Evolutionary conservation across 305 asterid species (phyloP).

Genomic region (Fraxinus velutina): DNA sequence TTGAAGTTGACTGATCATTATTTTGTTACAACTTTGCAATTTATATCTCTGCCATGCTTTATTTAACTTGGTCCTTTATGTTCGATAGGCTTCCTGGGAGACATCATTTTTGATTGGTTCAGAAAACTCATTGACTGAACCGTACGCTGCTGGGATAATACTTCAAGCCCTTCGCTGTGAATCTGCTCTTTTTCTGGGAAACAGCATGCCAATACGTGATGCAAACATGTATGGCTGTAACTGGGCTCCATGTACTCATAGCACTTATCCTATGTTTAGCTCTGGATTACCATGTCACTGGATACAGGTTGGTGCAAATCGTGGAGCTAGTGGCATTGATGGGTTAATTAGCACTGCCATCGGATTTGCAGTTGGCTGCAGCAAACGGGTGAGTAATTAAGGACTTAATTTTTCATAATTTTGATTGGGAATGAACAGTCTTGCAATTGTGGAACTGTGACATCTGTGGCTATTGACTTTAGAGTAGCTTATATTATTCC

Average conservation of each 20-base stretch:
- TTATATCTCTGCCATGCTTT: constrained; percentile 8
- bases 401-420: constrained; percentile 7
- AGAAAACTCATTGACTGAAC: constrained; percentile 78
- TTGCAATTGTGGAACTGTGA: not conserved
- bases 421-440: not conserved
- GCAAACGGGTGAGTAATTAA: constrained; percentile 64
- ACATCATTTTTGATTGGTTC: constrained; percentile 61
- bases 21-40: not conserved
- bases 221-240: constrained; percentile 83
- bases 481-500: constrained; percentile 5
- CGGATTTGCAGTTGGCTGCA: constrained; percentile 92
- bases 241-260: constrained; percentile 50
- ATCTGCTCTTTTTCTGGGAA: constrained; percentile 88
- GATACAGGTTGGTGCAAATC: constrained; percentile 70
- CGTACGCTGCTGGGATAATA: constrained; percentile 72
- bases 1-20: not conserved
- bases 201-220: constrained; percentile 99
- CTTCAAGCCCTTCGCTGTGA: constrained; percentile 63
- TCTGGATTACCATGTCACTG: constrained; percentile 68
- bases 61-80: constrained; percentile 21
- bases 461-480: not conserved
- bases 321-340: constrained; percentile 99
- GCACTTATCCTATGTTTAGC: constrained; percentile 36
- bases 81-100: constrained; percentile 77
- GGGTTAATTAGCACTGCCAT: constrained; percentile 92